Base-by-base conservation (phyloP, 2,329 filamentous ascomycete genomes). In the Neurospora crassa region DNA sequence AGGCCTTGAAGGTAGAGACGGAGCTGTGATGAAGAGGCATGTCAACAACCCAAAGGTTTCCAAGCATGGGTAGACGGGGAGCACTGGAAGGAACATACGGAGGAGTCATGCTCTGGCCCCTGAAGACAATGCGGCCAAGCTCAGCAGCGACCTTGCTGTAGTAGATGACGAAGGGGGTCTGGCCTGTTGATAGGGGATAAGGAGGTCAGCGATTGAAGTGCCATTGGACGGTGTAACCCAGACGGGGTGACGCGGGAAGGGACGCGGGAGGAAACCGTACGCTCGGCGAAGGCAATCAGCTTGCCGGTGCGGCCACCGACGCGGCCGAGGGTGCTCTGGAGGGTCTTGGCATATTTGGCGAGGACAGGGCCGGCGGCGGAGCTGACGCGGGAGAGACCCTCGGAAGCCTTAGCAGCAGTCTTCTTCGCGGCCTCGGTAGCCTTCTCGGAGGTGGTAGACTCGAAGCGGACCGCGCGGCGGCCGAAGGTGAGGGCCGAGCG, bases 141-240 rank as follows among this genome's bases (percentile, higher is more conserved):
- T 99, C 96, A 75, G 94, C 84, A 78, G 87, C 92, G 80, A 98
- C 95, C 82, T 90, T 92, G 79, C 91, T 90, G 87, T 98, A 99
- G 89, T 97, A 97, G 80, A 96, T 80, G 75, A 94, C 91, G 74
- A 90, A 90, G 77, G 96, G 96, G 77, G 94, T 89, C 85, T 96
- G 87, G 82, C 90, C 95, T 97, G 80, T 72, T 76, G 59, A 42
- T 53, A 41, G 70, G 74, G 69, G 59, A 3, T 41, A 71, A 34
- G 72, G 70, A 42, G 43, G 70, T 74, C 68, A 72, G 72, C 71
- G 70, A 73, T 75, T 72, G 72, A 70, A 40, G 40, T 70, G 67
- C 70, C 63, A 68, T 68, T 20, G 43, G 11, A 68, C 14, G 8
- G 18, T 16, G 47, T 24, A 4, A 43, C 47, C 47, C n/a, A 53